Evolutionary conservation across 2,329 filamentous ascomycete genomes (phyloP), one percentile per base, ranked within the genome.

Genomic region (Coniochaeta pulveracea): DNA sequence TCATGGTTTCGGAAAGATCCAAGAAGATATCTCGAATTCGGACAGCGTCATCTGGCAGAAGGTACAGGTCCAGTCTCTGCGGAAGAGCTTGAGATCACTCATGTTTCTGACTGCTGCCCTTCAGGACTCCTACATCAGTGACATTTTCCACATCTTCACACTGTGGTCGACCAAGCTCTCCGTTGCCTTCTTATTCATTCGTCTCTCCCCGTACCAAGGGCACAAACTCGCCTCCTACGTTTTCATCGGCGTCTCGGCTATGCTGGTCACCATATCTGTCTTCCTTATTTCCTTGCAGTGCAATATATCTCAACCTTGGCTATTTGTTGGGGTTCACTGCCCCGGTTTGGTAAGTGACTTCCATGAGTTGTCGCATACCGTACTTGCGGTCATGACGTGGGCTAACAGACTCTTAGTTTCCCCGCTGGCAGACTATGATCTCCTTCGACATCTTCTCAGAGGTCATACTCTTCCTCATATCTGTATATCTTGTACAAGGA

Each of bases 151-250:
- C 34, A 40, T 66, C 26, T 25, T 60, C 19, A 46, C 51, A 1
- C 40, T 64, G 14, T 62, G 57, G 38, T 47, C 63, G 11, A 59
- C 60, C 4, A 66, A 66, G 41, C 50, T 49, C 34, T 57, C 57
- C 7, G 51, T 63, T 23, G 49, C 57, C 5, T 50, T 58, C 11
- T 55, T 67, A 9, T 57, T 63, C 34, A 46, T 61, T 14, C 60
- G 62, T 5, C 47, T 67, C 11, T 61, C 61, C 3, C 60, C 60
- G 6, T 52, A 60, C 18, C 55, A 53, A 33, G 42, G 40, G 5
- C 63, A 67, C 42, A 51, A 51, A 9, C 34, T 48, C 10, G 46
- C 50, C 3, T 52, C 58, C 4, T 54, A 50, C 40, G 42, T 40
- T 2, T 54, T 57, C 8, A 43, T 66, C 3, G 49, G 35, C 4